Base-by-base conservation (phyloP, 106 monocot species). In the Triglochin maritima region DNA sequence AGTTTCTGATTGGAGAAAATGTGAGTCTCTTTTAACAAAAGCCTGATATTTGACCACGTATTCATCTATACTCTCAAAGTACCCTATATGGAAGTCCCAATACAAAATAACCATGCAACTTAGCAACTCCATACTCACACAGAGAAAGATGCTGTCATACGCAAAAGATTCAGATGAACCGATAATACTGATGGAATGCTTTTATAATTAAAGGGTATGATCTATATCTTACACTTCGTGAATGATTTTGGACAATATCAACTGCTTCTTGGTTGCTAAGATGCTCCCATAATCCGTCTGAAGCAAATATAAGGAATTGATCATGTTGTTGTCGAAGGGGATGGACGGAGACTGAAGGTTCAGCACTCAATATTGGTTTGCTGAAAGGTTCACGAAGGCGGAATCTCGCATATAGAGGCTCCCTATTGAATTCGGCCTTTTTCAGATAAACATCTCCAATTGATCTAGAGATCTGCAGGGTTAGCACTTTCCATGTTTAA, bases 201-300 rank as follows among this genome's bases (percentile, higher is more conserved):
- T 66, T 52, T 52, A 42, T 11, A n/a, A 44, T 3, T 10, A 66
- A 53, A 4, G 47, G 42, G 12, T 66, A 12, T 43, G 52, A 66
- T 53, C 50, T 53, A 70, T 50, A 66, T 64, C 81, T 82, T 82
- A 88, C 88, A 66, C 57, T 85, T 52, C 75, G 74, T 9, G 88
- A 80, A 78, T 80, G 77, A 47, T 71, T 72, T 54, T 82, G 79
- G 58, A 88, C 85, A 71, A 88, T 82, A 61, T 88, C 78, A 60
- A 88, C 88, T 64, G 88, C 88, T 71, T 82, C 88, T 67, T 88
- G 84, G 65, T 88, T 88, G 69, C 68, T 84, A 44, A 88, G 79
- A 52, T 88, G 88, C 79, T 88, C 88, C 88, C 88, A 88, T 15
- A 88, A 78, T 17, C 88, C 88, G 76, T 88, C 88, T 58, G 84